phyloP scores from a whole-genome alignment of 768 basidiomycete species.

The Epithele typhae region DNA sequence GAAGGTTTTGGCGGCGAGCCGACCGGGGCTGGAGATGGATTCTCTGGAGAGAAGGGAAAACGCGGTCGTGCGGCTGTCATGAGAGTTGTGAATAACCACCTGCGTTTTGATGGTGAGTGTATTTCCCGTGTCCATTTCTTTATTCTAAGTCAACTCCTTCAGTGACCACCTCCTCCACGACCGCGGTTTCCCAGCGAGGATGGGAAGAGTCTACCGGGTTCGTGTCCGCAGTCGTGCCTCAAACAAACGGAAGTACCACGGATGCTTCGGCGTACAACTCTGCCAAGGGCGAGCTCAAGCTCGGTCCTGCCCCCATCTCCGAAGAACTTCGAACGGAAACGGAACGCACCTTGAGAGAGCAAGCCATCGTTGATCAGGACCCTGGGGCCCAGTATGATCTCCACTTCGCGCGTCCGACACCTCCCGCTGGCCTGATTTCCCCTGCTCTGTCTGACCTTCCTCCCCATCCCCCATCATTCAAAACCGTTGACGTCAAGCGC shows the following conservation, averaged over 20 bases:
- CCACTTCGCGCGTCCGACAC: slow-evolving; percentile 45
- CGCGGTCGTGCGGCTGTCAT: slow-evolving; percentile 87
- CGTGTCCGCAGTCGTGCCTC: slow-evolving; percentile 71
- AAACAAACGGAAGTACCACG: slow-evolving; percentile 48
- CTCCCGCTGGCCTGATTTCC: slow-evolving; percentile 51
- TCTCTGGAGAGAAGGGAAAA: slow-evolving; percentile 76
- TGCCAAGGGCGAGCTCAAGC: slow-evolving; percentile 73
- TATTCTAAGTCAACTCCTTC: slow-evolving; percentile 1
- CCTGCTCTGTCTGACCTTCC: slow-evolving; percentile 71
- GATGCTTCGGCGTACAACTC: slow-evolving; percentile 74
- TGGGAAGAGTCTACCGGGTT: slow-evolving; percentile 90
- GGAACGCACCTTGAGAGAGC: slow-evolving; percentile 74
- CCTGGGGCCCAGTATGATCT: slow-evolving; percentile 63
- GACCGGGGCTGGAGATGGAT: slow-evolving; percentile 74
- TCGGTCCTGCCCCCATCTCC: slow-evolving; percentile 75
- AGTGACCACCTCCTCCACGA: slow-evolving; percentile 72
- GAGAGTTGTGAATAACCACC: slow-evolving; percentile 90
- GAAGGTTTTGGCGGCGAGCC: slow-evolving; percentile 87
- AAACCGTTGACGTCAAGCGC: slow-evolving; percentile 80
- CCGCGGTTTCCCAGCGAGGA: slow-evolving; percentile 53
- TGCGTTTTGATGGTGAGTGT: slow-evolving; percentile 77
- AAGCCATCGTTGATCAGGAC: slow-evolving; percentile 72
- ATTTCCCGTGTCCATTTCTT: neutral
- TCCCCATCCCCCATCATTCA: slow-evolving; percentile 81
- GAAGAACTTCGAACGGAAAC: slow-evolving; percentile 82